Conservation (phyloP, 78 protist species). For the Reticulomyxa filosa region DNA sequence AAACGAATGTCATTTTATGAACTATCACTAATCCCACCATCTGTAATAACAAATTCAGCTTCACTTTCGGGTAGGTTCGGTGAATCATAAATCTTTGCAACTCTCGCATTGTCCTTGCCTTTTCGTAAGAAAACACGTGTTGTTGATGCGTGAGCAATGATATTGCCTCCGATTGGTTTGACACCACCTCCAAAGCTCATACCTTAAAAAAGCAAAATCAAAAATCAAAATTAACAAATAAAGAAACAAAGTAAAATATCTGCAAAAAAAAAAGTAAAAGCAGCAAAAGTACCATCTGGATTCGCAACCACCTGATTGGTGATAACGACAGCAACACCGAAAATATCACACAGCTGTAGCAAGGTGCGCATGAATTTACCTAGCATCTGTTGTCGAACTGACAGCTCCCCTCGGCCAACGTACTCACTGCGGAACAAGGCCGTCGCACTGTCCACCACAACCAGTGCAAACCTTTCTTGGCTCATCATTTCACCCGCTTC, state of each 20-base stretch:
- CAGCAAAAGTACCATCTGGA: constrained; percentile 4
- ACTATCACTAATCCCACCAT: constrained; percentile 21
- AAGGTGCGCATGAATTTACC: constrained; percentile 75
- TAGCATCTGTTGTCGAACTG: constrained; percentile 13
- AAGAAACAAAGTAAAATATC: background rate
- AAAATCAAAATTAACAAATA: background rate
- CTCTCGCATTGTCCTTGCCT: constrained; percentile 86
- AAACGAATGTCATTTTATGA: no score
- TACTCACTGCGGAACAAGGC: constrained; percentile 89
- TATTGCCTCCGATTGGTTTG: constrained; percentile 97
- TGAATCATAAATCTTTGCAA: constrained; percentile 87
- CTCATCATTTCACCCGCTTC: constrained; percentile 94
- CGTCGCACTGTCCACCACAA: constrained; percentile 91
- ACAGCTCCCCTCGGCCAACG: constrained; percentile 86
- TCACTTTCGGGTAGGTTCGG: constrained; percentile 71
- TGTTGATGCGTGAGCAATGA: constrained; percentile 98
- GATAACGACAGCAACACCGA: constrained; percentile 88
- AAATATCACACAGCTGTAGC: constrained; percentile 82
- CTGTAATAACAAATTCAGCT: background rate
- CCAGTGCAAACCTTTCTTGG: constrained; percentile 64
- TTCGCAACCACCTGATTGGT: constrained; percentile 96
- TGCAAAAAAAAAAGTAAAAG: background rate
- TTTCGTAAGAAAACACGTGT: constrained; percentile 75
- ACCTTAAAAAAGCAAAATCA: background rate
- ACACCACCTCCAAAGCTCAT: constrained; percentile 42